Evolutionary conservation across 1,139 yeast genomes (phyloP).

Genomic region (Yamadazyma aaseri): DNA sequence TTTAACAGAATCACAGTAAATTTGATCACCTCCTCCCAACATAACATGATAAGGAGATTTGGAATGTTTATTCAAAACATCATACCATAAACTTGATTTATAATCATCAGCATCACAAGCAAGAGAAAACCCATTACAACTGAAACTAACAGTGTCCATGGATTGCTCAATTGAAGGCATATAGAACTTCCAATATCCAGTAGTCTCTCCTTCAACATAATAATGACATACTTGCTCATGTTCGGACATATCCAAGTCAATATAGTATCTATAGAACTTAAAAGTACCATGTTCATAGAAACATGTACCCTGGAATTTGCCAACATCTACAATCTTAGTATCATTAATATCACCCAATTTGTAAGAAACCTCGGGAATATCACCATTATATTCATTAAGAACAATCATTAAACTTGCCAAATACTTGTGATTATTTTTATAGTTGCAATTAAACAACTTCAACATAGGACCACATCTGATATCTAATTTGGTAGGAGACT

Average conservation of each 20-base stretch:
- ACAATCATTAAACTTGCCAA: conserved; percentile 67
- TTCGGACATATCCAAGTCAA: conserved; percentile 45
- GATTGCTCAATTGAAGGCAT: conserved; percentile 59
- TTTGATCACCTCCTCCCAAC: conserved; percentile 97
- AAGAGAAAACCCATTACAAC: conserved; percentile 92
- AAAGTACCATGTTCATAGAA: conserved; percentile 48
- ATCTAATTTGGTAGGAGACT: conserved; percentile 34
- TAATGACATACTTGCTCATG: conserved; percentile 65
- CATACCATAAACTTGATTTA: conserved; percentile 81
- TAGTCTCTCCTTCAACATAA: conserved; percentile 44
- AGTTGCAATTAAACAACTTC: conserved; percentile 61
- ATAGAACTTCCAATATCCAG: conserved; percentile 48
- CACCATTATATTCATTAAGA: conserved; percentile 38
- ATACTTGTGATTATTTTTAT: conserved; percentile 47
- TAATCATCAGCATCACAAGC: conserved; percentile 65
- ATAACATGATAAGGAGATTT: conserved; percentile 77
- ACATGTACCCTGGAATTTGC: conserved; percentile 44
- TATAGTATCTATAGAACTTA: conserved; percentile 62
- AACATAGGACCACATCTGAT: conserved; percentile 78
- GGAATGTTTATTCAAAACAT: conserved; percentile 67
- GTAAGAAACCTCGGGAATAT: conserved; percentile 38
- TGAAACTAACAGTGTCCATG: conserved; percentile 78
- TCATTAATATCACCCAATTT: conserved; percentile 35
- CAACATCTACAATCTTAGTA: conserved; percentile 20
- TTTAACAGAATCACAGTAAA: conserved; percentile 83